Evolutionary conservation across 768 basidiomycete genomes (phyloP).

Genomic region (Hortiboletus flavorubellus): DNA sequence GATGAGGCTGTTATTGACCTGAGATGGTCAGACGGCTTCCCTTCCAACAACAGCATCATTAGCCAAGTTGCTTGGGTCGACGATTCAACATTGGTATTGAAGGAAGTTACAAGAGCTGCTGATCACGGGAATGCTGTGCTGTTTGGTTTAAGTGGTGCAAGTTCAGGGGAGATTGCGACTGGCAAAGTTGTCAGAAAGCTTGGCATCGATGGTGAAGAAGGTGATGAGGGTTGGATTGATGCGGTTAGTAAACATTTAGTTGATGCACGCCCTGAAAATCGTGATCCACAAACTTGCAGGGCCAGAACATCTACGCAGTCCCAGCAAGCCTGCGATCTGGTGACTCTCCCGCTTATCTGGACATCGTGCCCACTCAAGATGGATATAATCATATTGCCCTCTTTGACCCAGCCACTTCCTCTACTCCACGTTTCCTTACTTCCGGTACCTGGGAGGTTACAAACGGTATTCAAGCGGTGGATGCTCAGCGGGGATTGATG

Average conservation of each 20-base stretch:
- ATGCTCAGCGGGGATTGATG: constrained; percentile 65
- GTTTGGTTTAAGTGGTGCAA: constrained; percentile 52
- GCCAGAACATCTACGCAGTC: constrained; percentile 60
- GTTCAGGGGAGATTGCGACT: constrained; percentile 27
- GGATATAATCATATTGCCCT: constrained; percentile 94
- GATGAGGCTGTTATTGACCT: constrained; percentile 52
- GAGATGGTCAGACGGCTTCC: constrained; percentile 62
- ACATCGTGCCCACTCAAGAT: constrained; percentile 76
- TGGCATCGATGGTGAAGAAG: constrained; percentile 81
- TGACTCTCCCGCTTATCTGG: constrained; percentile 72
- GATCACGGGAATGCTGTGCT: constrained; percentile 75
- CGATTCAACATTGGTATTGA: constrained; percentile 67
- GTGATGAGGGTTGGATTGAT: constrained; percentile 95
- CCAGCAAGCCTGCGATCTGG: constrained; percentile 40
- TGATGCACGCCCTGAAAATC: constrained; percentile 5
- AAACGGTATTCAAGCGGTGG: constrained; percentile 67
- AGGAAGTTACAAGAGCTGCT: constrained; percentile 84
- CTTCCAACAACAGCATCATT: constrained; percentile 64
- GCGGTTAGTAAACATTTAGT: constrained; percentile 46
- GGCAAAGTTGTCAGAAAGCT: constrained; percentile 70
- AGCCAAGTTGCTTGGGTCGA: constrained; percentile 88
- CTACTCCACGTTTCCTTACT: constrained; percentile 79
- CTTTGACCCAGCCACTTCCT: constrained; percentile 72
- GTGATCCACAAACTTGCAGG: constrained; percentile 36
- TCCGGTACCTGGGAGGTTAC: constrained; percentile 90